Base-by-base conservation (phyloP, 306 rosid species). In the Gillenia trifoliata region DNA sequence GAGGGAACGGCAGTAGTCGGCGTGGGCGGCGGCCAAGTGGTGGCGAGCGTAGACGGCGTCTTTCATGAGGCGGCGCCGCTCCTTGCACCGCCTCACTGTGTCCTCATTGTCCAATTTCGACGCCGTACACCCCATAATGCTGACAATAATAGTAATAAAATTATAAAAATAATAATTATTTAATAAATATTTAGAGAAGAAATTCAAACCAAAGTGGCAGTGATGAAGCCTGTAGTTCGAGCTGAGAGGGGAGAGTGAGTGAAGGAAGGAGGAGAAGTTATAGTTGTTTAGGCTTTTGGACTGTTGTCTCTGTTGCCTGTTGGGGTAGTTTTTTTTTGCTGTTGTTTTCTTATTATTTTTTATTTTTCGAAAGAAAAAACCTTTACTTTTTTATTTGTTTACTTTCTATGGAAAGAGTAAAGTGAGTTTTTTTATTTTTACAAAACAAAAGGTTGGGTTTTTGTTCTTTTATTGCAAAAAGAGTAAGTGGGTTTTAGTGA, bases 91-190 rank as follows among this genome's bases (percentile, higher is more conserved):
- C 65, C 91, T 81, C 5, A 95, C 99, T 0, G 96, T 92, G 83
- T 95, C 99, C 84, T 95, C 99, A 70, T 95, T 89, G 75, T 92
- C 93, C 0, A 92, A 87, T 86, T 92, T 95, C 1, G 99, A 95
- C 8, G 90, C 96, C 52, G 99, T 9, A 73, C 99, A 95, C 60
- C 99, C 99, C 99, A 95, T 87, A 4, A 6, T 7, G 13, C 2
- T 8, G 25, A 25, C 9, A 26, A 59, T 26, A 26, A n/a, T n/a
- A 59, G 2, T 5, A 12, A 12, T 7, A 56, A 8, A 10, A 5
- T 10, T 6, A 9, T 12, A 22, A 33, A 4, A 33, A 38, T 30
- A 38, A 19, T 2, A 38, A 9, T 6, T 25, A 9, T 6, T 25
- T 26, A 11, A 29, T 11, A 5, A 3, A 23, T 13, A 75, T 23